Base-by-base conservation (phyloP, 2,329 filamentous ascomycete species). In the Dothideomycetidae sp. region DNA sequence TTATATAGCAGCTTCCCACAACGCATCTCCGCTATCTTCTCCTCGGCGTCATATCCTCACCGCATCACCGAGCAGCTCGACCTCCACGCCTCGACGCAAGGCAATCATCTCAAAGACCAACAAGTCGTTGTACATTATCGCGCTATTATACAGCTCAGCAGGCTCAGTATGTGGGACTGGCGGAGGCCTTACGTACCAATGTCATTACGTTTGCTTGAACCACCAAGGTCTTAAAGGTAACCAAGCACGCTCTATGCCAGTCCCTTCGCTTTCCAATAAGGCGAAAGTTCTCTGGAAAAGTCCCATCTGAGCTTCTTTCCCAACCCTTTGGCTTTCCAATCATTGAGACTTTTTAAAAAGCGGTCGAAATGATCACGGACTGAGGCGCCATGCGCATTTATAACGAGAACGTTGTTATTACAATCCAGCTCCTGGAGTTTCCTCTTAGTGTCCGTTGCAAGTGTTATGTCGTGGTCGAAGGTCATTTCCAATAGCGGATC, bases 271-370 rank as follows among this genome's bases (percentile, higher is more conserved):
- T 7, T 10, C 32, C 32, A 34, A 18, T 19, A 18, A n/a, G 32
- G 17, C 12, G 60, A 55, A 44, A 68, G 68, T 40, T 72, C 68
- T 19, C 53, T 57, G 45, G 73, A 49, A 46, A 72, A 73, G 36
- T 56, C 46, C 62, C 68, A 73, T 18, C 60, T 51, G 1, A 51
- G 50, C 42, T 64, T 61, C 31, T 56, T 46, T 11, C 53, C 59
- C 61, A 63, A 67, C 0, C 58, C 61, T 44, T 67, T 63, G 39
- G 53, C 43, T 40, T 52, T 49, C 51, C 66, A 71, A 3, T 54
- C 56, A 44, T 70, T 65, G 5, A 61, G 58, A 13, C 46, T 54
- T 33, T 58, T 53, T 0, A 69, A 68, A 44, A 68, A 73, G 42
- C 70, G 63, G 4, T 66, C 61, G 1, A 66, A 50, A 3, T 65